Conservation (phyloP, 192 early-diverging fungal species). For the Chytriomyces sp. region DNA sequence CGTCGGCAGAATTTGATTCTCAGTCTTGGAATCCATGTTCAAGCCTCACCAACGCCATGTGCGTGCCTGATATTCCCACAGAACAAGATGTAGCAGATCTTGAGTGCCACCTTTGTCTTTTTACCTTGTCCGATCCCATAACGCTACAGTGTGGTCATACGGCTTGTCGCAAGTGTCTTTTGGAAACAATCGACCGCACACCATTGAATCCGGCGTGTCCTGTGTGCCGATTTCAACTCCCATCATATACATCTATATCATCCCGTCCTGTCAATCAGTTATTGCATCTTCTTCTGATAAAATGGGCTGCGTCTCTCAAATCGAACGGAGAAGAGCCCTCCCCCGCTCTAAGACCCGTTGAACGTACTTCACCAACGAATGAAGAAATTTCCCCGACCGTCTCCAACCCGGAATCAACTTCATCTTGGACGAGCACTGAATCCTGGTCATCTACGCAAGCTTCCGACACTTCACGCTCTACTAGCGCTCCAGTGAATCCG, state of each 20-base stretch:
- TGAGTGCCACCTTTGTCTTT: slow-evolving; percentile 12
- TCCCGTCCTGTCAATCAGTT: neutral
- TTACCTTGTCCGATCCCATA: slow-evolving; percentile 1
- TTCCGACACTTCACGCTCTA: too few relatives aligned
- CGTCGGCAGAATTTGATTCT: neutral
- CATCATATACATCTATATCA: neutral
- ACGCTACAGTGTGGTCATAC: slow-evolving; percentile 25
- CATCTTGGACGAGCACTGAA: too few relatives aligned
- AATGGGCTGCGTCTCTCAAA: neutral
- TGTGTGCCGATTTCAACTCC: slow-evolving; percentile 5
- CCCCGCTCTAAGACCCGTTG: neutral
- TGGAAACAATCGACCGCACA: neutral
- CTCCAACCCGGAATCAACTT: too few relatives aligned
- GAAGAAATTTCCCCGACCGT: too few relatives aligned
- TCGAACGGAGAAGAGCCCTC: too few relatives aligned
- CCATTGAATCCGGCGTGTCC: neutral
- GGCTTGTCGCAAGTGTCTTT: slow-evolving; percentile 13
- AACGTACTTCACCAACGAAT: neutral
- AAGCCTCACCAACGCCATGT: neutral
- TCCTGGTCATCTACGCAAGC: too few relatives aligned
- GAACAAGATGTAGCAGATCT: neutral
- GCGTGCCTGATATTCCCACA: neutral
- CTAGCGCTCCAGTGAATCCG: neutral
- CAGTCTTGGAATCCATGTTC: neutral
- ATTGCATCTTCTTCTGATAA: neutral